phyloP scores from a whole-genome alignment of 768 basidiomycete species.

The Floccularia luteovirens region DNA sequence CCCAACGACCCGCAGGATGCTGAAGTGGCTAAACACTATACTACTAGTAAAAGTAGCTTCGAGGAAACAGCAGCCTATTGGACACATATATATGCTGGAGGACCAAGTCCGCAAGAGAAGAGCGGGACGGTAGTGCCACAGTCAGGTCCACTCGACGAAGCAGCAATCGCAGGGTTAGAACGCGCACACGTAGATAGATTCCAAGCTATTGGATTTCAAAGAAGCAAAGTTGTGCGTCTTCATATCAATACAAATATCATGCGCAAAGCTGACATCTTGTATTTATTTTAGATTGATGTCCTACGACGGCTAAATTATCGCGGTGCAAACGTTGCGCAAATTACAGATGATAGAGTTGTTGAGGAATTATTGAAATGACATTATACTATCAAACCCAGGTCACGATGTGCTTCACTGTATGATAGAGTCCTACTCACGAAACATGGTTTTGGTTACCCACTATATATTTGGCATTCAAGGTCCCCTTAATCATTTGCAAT shows the following conservation, averaged over 20 bases:
- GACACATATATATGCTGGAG: slow-evolving; percentile 89
- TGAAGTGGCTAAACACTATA: slow-evolving; percentile 95
- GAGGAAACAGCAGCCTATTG: slow-evolving; percentile 92
- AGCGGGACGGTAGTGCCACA: slow-evolving; percentile 33
- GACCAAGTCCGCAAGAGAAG: slow-evolving; percentile 42
- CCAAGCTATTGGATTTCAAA: slow-evolving; percentile 74
- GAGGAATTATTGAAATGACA: slow-evolving; percentile 73
- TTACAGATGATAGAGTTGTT: slow-evolving; percentile 76
- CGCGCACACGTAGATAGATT: slow-evolving; percentile 80
- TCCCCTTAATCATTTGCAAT: too few relatives aligned
- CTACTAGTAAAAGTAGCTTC: slow-evolving; percentile 80
- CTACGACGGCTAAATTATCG: slow-evolving; percentile 85
- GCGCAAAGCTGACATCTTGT: slow-evolving; percentile 3
- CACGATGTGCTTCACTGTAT: too few relatives aligned
- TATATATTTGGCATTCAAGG: too few relatives aligned
- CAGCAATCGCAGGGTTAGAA: slow-evolving; percentile 79
- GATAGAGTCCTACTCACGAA: too few relatives aligned
- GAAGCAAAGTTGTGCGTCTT: slow-evolving; percentile 64
- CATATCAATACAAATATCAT: not conserved
- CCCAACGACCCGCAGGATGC: slow-evolving; percentile 97
- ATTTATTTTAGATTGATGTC: slow-evolving; percentile 64
- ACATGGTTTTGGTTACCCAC: too few relatives aligned
- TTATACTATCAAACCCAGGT: too few relatives aligned
- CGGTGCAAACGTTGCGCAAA: slow-evolving; percentile 70
- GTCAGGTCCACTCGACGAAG: slow-evolving; percentile 45